Conservation (phyloP, 805 yeast species). For the Metschnikowia dekortorum region DNA sequence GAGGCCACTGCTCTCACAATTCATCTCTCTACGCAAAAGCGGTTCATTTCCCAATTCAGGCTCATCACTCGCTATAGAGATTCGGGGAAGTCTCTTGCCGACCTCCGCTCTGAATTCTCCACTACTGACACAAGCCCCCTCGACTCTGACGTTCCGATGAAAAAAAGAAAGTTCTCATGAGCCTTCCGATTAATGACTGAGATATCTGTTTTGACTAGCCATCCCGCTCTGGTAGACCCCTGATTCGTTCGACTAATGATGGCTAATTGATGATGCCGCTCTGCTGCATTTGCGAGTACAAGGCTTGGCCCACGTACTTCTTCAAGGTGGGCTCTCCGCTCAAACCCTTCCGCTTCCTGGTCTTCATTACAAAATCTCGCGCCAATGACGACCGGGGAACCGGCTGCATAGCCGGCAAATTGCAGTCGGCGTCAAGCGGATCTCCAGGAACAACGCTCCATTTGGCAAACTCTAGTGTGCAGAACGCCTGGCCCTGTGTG, state of each 20-base stretch:
- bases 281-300: conserved; percentile 50
- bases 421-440: conserved; percentile 67
- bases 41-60: conserved; percentile 28
- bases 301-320: conserved; percentile 61
- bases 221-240: too few relatives aligned
- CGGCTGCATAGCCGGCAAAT: conserved; percentile 67
- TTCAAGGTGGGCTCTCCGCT: conserved; percentile 57
- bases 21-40: conserved; percentile 16
- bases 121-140: background rate
- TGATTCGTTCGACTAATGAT: background rate
- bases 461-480: conserved; percentile 57
- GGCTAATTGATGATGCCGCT: conserved; percentile 33
- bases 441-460: conserved; percentile 90
- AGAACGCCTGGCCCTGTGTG: conserved; percentile 74
- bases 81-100: conserved; percentile 19
- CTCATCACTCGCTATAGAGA: conserved; percentile 19
- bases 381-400: conserved; percentile 70
- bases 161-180: conserved; percentile 1
- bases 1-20: conserved; percentile 18
- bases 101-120: background rate
- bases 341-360: conserved; percentile 84
- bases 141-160: background rate
- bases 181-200: background rate
- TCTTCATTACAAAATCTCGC: conserved; percentile 84
- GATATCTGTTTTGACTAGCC: background rate